phyloP scores from a whole-genome alignment of 148 eudicot species.

The Beta vulgaris region DNA sequence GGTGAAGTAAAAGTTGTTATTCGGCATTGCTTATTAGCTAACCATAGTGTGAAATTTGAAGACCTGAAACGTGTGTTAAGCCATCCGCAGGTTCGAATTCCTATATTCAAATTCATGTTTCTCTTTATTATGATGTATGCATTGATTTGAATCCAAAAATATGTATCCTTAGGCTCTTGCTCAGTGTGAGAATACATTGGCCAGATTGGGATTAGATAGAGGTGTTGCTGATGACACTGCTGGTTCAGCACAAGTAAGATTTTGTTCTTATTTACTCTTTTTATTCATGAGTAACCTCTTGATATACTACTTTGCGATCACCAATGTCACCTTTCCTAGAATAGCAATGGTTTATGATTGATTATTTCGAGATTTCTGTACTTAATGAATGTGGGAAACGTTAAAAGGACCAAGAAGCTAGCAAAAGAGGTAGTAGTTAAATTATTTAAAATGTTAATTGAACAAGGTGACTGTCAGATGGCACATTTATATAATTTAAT shows the following conservation, averaged over 20 bases:
- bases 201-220: slow-evolving; percentile 61
- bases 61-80: slow-evolving; percentile 74
- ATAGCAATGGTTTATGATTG: background rate
- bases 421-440: no score
- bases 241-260: slow-evolving; percentile 81
- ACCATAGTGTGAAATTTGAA: slow-evolving; percentile 61
- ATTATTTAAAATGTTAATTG: no score
- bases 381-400: no score
- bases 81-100: slow-evolving; percentile 72
- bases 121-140: background rate
- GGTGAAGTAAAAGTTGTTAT: slow-evolving; percentile 84
- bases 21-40: slow-evolving; percentile 80
- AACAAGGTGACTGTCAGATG: no score
- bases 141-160: slow-evolving; percentile 7
- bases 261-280: background rate
- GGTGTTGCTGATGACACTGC: slow-evolving; percentile 93
- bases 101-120: background rate
- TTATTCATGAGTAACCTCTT: no score
- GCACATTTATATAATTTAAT: no score
- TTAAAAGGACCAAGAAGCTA: no score
- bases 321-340: background rate
- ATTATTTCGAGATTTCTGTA: no score
- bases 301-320: no score
- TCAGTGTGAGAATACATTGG: slow-evolving; percentile 83
- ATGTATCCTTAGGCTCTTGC: slow-evolving; percentile 67